Evolutionary conservation across 2,329 filamentous ascomycete species (phyloP).

Genomic region (Aspergillaceae sp.): DNA sequence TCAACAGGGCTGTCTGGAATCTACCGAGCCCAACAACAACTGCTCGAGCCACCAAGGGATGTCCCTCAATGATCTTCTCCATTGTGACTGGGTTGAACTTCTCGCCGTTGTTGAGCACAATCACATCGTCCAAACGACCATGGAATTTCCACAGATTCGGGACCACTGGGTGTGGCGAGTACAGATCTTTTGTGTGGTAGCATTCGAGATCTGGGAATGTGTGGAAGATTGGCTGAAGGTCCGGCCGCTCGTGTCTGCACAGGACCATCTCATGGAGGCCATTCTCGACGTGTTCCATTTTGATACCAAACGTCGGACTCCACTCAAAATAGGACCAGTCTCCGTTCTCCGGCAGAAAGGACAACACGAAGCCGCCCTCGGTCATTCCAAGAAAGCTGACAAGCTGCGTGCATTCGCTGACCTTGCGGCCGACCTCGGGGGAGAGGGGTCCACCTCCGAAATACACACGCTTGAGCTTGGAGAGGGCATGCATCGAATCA

Average conservation of each 20-base stretch:
- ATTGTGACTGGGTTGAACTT: slow-evolving; percentile 39
- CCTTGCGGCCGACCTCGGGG: slow-evolving; percentile 4
- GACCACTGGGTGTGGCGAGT: slow-evolving; percentile 28
- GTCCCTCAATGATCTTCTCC: slow-evolving; percentile 29
- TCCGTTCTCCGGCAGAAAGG: slow-evolving; percentile 5
- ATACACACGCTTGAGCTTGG: slow-evolving; percentile 7
- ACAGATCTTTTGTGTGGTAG: slow-evolving; percentile 37
- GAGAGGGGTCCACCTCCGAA: slow-evolving; percentile 11
- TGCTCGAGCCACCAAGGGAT: slow-evolving; percentile 25
- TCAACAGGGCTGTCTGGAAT: slow-evolving; percentile 31
- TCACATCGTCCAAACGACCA: slow-evolving; percentile 32
- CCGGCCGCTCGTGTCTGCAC: slow-evolving; percentile 5
- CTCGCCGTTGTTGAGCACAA: slow-evolving; percentile 39
- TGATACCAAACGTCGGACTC: slow-evolving; percentile 18
- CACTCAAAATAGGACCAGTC: slow-evolving; percentile 31
- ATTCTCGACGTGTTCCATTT: slow-evolving; percentile 20
- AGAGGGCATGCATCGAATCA: slow-evolving; percentile 5
- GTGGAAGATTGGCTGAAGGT: slow-evolving; percentile 24
- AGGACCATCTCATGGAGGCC: slow-evolving; percentile 19
- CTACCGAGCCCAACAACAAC: slow-evolving; percentile 29
- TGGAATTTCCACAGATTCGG: slow-evolving; percentile 28
- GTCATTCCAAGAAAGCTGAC: slow-evolving; percentile 9
- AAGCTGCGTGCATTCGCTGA: slow-evolving; percentile 1
- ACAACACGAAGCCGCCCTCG: slow-evolving; percentile 8
- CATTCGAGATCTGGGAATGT: slow-evolving; percentile 26